Evolutionary conservation across 345 rosid species (phyloP).

Genomic region (Punica granatum): DNA sequence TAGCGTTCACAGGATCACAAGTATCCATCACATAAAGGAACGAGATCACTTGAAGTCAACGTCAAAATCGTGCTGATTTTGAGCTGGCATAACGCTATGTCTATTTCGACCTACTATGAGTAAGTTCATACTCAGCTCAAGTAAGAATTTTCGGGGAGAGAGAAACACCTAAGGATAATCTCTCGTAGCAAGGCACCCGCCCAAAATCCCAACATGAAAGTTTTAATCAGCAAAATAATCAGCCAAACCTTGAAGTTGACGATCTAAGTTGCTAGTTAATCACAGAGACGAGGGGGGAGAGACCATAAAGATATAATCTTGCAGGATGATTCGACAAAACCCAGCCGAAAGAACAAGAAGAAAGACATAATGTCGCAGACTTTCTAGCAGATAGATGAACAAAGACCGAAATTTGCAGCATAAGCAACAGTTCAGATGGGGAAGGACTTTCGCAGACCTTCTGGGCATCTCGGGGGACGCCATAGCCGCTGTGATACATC

Average conservation of each 20-base stretch:
- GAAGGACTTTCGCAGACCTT: conserved; percentile 36
- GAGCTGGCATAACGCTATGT: background rate
- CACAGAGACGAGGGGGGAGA: background rate
- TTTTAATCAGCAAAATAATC: background rate
- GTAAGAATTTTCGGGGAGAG: background rate
- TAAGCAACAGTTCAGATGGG: background rate
- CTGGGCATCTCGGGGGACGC: conserved; percentile 68
- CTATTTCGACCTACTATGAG: background rate
- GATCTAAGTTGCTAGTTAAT: background rate
- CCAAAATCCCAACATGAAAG: background rate
- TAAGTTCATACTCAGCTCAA: background rate
- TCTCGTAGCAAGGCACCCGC: background rate
- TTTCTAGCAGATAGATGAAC: background rate
- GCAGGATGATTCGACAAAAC: background rate
- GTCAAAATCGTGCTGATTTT: background rate
- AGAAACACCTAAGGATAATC: background rate
- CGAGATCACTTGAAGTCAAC: background rate
- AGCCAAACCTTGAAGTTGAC: background rate
- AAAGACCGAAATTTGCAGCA: background rate
- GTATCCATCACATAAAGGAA: background rate
- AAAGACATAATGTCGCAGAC: no score
- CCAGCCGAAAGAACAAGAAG: background rate
- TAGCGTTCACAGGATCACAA: background rate
- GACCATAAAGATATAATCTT: background rate
- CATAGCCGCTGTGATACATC: conserved; percentile 94